Evolutionary conservation across 257 asterid species (phyloP).

Genomic region (Gynochthodes officinalis): DNA sequence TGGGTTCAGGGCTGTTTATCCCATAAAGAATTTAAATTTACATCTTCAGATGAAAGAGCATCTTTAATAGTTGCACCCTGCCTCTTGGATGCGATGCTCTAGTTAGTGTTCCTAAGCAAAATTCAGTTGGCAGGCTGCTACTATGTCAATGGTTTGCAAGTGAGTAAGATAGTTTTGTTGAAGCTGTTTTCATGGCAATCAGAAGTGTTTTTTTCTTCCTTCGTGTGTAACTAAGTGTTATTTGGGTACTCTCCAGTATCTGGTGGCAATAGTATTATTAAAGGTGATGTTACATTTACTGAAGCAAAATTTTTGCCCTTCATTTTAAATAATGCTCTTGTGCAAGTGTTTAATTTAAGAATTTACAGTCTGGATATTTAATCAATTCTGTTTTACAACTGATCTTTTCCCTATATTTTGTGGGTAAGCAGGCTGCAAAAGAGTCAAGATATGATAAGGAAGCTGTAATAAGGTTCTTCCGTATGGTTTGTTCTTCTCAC

Average conservation of each 20-base stretch:
- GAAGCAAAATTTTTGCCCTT: background rate
- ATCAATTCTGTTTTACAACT: background rate
- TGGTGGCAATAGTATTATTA: background rate
- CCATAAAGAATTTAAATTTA: background rate
- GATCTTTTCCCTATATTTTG: background rate
- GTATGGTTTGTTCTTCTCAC: constrained; percentile 52
- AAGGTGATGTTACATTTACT: background rate
- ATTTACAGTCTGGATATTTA: background rate
- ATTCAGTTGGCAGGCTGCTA: background rate
- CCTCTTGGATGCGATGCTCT: background rate
- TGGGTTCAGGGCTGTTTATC: background rate
- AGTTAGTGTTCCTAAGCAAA: background rate
- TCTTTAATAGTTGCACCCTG: background rate
- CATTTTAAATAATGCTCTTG: constrained; percentile 2
- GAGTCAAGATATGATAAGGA: constrained; percentile 97
- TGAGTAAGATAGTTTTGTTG: background rate
- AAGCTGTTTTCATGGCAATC: background rate
- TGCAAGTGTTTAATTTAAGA: background rate
- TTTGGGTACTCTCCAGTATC: background rate
- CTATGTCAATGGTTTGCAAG: background rate
- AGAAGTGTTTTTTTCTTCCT: background rate
- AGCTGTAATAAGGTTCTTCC: constrained; percentile 80
- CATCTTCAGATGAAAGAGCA: constrained; percentile 4
- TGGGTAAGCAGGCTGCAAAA: constrained; percentile 75
- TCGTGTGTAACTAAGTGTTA: background rate